A percentile compares a stretch with the other conserved stretches of the same genome.
phyloP scores from a whole-genome alignment of 1,284 basidiomycete species.

The Ustilago trichophora region DNA sequence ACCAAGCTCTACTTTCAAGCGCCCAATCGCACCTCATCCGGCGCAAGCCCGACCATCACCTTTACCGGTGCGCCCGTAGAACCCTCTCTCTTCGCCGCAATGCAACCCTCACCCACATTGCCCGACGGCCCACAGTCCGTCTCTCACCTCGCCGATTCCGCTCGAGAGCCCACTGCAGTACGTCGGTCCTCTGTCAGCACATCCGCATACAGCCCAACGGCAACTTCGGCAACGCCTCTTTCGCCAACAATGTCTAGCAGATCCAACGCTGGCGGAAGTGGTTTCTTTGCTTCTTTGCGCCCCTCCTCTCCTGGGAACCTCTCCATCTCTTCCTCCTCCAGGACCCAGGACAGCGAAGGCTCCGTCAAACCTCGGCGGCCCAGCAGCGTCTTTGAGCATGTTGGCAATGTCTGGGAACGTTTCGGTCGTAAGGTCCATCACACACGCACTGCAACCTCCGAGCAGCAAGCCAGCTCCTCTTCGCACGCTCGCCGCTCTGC shows the following conservation, averaged over 20 bases:
- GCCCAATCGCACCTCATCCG: slow-evolving; percentile 22
- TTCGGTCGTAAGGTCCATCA: slow-evolving; percentile 53
- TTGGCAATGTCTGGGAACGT: slow-evolving; percentile 55
- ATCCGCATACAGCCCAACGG: slow-evolving; percentile 4
- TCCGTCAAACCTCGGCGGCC: slow-evolving; percentile 30
- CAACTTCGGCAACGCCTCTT: slow-evolving; percentile 14
- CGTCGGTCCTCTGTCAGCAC: slow-evolving; percentile 21
- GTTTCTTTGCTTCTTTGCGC: slow-evolving; percentile 47
- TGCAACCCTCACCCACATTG: slow-evolving; percentile 1
- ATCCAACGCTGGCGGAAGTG: slow-evolving; percentile 11
- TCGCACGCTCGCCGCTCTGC: slow-evolving; percentile 18
- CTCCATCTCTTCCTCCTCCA: slow-evolving; percentile 5
- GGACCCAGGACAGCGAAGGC: slow-evolving; percentile 14
- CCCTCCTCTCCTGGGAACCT: slow-evolving; percentile 41
- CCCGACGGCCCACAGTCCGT: slow-evolving; percentile 5
- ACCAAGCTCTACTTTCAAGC: slow-evolving; percentile 37
- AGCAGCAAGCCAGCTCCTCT: slow-evolving; percentile 26
- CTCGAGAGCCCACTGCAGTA: neutral
- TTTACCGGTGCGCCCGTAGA: slow-evolving; percentile 39
- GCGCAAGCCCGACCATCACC: slow-evolving; percentile 41
- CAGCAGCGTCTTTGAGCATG: slow-evolving; percentile 61
- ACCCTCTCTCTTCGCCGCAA: slow-evolving; percentile 2
- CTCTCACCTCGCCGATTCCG: slow-evolving; percentile 6
- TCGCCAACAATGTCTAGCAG: slow-evolving; percentile 30
- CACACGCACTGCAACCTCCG: slow-evolving; percentile 26